A percentile compares a stretch with the other conserved stretches of the same genome.
Evolutionary conservation across 2,329 filamentous ascomycete species (phyloP).

Genomic region (Ophiostoma sp.): DNA sequence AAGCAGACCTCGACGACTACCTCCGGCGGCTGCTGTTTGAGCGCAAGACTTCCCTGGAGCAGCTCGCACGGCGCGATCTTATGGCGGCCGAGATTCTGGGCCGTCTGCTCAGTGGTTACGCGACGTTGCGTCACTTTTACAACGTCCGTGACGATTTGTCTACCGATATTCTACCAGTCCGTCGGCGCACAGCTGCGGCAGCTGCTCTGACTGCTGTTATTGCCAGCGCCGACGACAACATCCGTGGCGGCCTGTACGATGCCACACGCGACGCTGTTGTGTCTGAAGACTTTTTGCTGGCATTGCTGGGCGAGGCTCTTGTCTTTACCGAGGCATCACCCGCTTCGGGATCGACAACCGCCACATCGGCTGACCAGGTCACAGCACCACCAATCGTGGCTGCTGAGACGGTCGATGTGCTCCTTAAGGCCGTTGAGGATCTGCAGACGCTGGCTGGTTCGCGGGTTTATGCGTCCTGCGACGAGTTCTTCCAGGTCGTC

Average conservation of each 20-base stretch:
- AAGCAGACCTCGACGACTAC: constrained; percentile 69
- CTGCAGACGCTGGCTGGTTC: constrained; percentile 69
- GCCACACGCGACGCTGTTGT: constrained; percentile 77
- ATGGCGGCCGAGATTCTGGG: constrained; percentile 82
- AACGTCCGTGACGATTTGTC: constrained; percentile 67
- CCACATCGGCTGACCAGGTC: not conserved
- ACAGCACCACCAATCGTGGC: constrained; percentile 48
- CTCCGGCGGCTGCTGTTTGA: constrained; percentile 69
- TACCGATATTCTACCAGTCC: constrained; percentile 50
- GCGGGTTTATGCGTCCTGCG: constrained; percentile 70
- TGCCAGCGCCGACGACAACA: constrained; percentile 82
- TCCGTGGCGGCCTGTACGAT: constrained; percentile 87
- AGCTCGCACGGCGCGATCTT: constrained; percentile 71
- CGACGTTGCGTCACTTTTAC: constrained; percentile 86
- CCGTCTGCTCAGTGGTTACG: constrained; percentile 86
- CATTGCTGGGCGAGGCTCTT: constrained; percentile 79
- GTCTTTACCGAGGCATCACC: constrained; percentile 62
- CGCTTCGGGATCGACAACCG: not conserved
- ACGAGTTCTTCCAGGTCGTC: constrained; percentile 76
- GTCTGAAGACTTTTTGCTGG: constrained; percentile 81
- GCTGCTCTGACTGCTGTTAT: constrained; percentile 79
- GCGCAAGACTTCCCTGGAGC: constrained; percentile 69
- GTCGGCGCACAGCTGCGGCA: constrained; percentile 71
- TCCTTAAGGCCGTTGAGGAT: constrained; percentile 78
- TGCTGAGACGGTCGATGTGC: constrained; percentile 69